phyloP scores from a whole-genome alignment of 2,329 filamentous ascomycete species.

The Pseudogymnoascus sp. region DNA sequence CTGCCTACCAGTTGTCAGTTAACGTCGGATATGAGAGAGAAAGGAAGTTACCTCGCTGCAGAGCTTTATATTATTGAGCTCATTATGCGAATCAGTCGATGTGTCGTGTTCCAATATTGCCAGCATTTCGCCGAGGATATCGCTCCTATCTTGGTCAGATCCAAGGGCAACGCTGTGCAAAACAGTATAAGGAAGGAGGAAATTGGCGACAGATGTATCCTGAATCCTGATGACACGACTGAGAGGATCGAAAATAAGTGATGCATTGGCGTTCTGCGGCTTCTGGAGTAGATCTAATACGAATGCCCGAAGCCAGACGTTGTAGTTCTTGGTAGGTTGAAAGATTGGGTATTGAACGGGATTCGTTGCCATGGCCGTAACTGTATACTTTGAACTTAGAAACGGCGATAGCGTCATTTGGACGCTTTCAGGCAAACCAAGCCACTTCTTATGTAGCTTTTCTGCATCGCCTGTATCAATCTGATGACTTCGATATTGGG shows the following conservation, averaged over 20 bases:
- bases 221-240: conserved; percentile 76
- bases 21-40: background rate
- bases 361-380: conserved; percentile 51
- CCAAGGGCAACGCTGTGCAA: conserved; percentile 75
- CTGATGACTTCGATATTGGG: conserved; percentile 26
- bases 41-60: conserved; percentile 67
- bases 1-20: conserved; percentile 48
- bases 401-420: conserved; percentile 83
- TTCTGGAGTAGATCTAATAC: conserved; percentile 75
- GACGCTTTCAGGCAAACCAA: conserved; percentile 64
- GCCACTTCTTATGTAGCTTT: conserved; percentile 65
- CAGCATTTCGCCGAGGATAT: conserved; percentile 65
- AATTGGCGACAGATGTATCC: conserved; percentile 77
- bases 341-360: conserved; percentile 63
- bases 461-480: conserved; percentile 41
- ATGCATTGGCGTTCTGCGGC: conserved; percentile 63
- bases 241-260: conserved; percentile 71
- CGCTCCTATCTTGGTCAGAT: conserved; percentile 49
- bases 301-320: conserved; percentile 71
- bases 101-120: conserved; percentile 55
- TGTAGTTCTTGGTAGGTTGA: conserved; percentile 56
- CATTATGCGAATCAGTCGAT: conserved; percentile 43
- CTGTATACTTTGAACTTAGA: conserved; percentile 69
- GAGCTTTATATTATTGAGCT: conserved; percentile 68
- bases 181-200: conserved; percentile 79